A percentile compares a stretch with the other conserved stretches of the same genome.
These are phyloP conservation scores for Hyphochytrium catenoides DNA, from an alignment of 352 stramenopile genomes.

Conservation along the genomic window DNA sequence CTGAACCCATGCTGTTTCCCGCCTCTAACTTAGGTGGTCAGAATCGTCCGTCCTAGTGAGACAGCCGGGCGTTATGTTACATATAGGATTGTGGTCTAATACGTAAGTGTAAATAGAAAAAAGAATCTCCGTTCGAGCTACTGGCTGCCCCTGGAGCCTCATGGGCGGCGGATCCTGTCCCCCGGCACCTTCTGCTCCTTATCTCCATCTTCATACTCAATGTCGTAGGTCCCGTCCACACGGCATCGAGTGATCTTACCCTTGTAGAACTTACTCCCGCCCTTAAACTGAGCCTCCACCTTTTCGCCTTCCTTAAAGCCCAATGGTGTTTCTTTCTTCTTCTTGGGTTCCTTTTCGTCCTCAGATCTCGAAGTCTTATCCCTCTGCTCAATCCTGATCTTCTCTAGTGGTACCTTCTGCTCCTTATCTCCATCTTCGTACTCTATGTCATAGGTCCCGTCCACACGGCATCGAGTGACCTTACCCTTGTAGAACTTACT, in stretches of 20 bases:
- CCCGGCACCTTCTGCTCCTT: slow-evolving; percentile 19
- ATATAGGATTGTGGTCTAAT: slow-evolving; percentile 95
- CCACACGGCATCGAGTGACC: slow-evolving; percentile 16
- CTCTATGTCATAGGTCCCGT: slow-evolving; percentile 35
- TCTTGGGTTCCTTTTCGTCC: slow-evolving; percentile 7
- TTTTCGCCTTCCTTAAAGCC: slow-evolving; percentile 19
- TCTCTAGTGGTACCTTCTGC: slow-evolving; percentile 13
- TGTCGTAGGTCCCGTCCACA: slow-evolving; percentile 25
- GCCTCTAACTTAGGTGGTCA: slow-evolving; percentile 91
- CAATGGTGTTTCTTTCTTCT: background rate
- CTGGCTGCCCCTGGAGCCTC: no score
- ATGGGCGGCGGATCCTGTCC: slow-evolving; percentile 8
- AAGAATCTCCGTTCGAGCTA: no score
- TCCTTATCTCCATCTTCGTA: slow-evolving; percentile 31
- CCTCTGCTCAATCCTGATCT: no score
- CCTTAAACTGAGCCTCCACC: slow-evolving; percentile 27
- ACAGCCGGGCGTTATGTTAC: slow-evolving; percentile 98
- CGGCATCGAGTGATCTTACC: slow-evolving; percentile 21
- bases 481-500: slow-evolving; percentile 20
- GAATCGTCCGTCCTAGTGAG: slow-evolving; percentile 98
- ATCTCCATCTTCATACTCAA: slow-evolving; percentile 34
- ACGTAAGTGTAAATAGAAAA: no score
- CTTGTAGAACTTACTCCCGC: slow-evolving; percentile 16
- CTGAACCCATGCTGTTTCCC: slow-evolving; percentile 57
- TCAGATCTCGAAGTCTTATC: slow-evolving; percentile 5